phyloP scores from a whole-genome alignment of 2,329 filamentous ascomycete genomes.

The Trichoderma atroviride region DNA sequence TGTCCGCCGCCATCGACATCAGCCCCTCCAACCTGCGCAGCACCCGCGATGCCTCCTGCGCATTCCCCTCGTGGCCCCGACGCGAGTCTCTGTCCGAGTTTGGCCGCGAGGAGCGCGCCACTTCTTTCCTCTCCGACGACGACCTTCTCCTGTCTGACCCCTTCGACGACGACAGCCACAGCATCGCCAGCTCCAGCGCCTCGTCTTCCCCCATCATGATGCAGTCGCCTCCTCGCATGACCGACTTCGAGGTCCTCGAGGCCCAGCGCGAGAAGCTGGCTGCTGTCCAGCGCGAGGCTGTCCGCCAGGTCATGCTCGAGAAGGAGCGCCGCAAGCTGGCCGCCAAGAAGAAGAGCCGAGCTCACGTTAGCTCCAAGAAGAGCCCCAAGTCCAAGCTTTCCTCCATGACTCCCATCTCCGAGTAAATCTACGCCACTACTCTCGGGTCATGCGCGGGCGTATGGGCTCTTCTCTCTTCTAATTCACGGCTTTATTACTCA shows the following conservation, averaged over 20 bases:
- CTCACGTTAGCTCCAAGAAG: constrained; percentile 51
- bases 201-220: constrained; percentile 40
- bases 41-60: constrained; percentile 51
- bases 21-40: constrained; percentile 43
- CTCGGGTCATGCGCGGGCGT: constrained; percentile 22
- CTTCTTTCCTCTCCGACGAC: constrained; percentile 64
- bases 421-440: constrained; percentile 36
- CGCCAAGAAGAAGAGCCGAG: constrained; percentile 43
- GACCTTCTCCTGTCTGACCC: constrained; percentile 59
- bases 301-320: constrained; percentile 54
- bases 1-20: constrained; percentile 52
- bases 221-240: constrained; percentile 42
- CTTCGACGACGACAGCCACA: constrained; percentile 54
- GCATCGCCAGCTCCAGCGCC: constrained; percentile 51
- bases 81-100: constrained; percentile 54
- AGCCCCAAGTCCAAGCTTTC: constrained; percentile 51
- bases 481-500: neutral
- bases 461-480: constrained; percentile 4
- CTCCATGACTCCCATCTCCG: constrained; percentile 59
- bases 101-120: constrained; percentile 48
- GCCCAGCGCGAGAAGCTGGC: constrained; percentile 54
- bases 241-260: constrained; percentile 53
- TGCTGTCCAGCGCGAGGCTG: constrained; percentile 55
- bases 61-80: constrained; percentile 62
- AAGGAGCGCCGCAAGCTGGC: constrained; percentile 56